A percentile compares a stretch with the other conserved stretches of the same genome.
phyloP scores from a whole-genome alignment of 148 eudicot genomes.

The Nepenthes mirabilis region DNA sequence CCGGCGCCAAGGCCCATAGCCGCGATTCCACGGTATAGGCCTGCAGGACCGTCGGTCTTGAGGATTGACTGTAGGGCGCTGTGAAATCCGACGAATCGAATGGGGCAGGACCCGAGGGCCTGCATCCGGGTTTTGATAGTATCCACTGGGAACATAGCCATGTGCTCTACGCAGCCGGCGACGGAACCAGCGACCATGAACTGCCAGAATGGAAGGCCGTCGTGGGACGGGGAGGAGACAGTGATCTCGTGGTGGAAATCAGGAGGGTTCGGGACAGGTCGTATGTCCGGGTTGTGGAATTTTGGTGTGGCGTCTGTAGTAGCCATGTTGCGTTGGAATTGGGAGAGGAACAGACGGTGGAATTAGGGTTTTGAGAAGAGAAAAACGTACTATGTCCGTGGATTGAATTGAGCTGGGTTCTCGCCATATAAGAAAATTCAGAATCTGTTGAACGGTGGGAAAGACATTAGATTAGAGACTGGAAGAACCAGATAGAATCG shows the following conservation, averaged over 20 bases:
- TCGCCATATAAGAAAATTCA: not conserved
- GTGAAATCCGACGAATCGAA: conserved; percentile 28
- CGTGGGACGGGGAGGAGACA: conserved; percentile 9
- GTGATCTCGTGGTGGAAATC: conserved; percentile 5
- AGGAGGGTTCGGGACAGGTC: conserved; percentile 16
- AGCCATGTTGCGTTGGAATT: conserved; percentile 3
- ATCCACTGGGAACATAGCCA: conserved; percentile 46
- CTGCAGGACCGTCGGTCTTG: conserved; percentile 45
- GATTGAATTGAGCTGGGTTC: not conserved
- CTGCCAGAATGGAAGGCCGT: conserved; percentile 38
- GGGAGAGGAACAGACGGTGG: not conserved
- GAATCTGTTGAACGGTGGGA: no score
- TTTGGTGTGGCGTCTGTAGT: conserved; percentile 39
- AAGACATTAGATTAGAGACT: no score
- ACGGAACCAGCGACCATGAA: conserved; percentile 42
- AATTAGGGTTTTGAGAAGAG: not conserved
- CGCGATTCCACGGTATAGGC: conserved; percentile 71
- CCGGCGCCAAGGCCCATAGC: conserved; percentile 98
- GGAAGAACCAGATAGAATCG: no score
- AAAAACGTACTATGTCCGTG: not conserved
- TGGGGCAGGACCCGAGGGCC: conserved; percentile 72
- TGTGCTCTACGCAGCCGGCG: conserved; percentile 40
- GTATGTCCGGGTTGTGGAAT: conserved; percentile 46
- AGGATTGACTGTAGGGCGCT: conserved; percentile 48
- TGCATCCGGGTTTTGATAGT: conserved; percentile 48